These are phyloP conservation scores for Termitomyces sp. DNA, from an alignment of 768 basidiomycete species.

Conservation along the genomic window DNA sequence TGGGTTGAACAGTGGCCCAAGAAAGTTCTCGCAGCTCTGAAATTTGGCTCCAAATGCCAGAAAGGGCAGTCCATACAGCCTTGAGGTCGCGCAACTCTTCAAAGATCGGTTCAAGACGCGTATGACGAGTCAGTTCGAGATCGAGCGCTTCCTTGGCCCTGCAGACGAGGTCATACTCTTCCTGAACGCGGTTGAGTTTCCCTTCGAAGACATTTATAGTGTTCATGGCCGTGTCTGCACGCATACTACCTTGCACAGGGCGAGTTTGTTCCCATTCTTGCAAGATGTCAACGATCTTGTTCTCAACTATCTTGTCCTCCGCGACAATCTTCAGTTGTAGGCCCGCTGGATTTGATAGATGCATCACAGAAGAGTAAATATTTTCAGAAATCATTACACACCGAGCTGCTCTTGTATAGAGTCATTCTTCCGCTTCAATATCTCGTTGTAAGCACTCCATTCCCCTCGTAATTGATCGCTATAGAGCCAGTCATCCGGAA, in stretches of 20 bases:
- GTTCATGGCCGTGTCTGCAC: constrained; percentile 94
- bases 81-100: constrained; percentile 96
- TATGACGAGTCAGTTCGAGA: constrained; percentile 85
- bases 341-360: constrained; percentile 52
- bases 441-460: constrained; percentile 98
- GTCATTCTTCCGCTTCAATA: constrained; percentile 95
- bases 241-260: constrained; percentile 94
- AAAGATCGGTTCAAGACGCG: constrained; percentile 87
- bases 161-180: constrained; percentile 93
- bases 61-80: constrained; percentile 97
- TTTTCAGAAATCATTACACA: constrained; percentile 29
- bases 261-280: constrained; percentile 94
- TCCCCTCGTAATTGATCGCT: constrained; percentile 96
- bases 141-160: constrained; percentile 96
- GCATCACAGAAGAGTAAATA: not conserved
- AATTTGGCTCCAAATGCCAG: constrained; percentile 94
- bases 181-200: constrained; percentile 82
- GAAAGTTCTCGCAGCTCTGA: constrained; percentile 80
- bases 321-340: constrained; percentile 99
- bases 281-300: constrained; percentile 88
- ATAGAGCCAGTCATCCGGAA: constrained; percentile 96
- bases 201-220: constrained; percentile 94
- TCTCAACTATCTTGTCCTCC: constrained; percentile 96
- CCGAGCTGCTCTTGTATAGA: constrained; percentile 98
- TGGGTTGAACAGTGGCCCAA: constrained; percentile 91